Percentiles rank a stretch among this genome's conserved stretches.
phyloP scores from a whole-genome alignment of 192 early-diverging fungal species.

The Umbelopsis sp. region DNA sequence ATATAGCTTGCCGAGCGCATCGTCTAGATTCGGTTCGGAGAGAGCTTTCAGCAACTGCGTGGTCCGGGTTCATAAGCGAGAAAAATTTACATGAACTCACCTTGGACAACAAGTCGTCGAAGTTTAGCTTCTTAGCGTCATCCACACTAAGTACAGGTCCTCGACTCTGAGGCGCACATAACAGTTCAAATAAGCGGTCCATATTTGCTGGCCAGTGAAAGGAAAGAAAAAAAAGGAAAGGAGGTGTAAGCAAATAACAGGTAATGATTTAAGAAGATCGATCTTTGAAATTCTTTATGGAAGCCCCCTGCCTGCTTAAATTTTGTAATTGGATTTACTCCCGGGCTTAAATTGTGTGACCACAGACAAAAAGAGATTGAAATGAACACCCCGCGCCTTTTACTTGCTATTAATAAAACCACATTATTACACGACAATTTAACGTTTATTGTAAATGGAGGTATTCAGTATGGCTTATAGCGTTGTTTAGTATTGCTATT shows the following conservation, averaged over 20 bases:
- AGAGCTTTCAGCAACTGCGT: too few species aligned
- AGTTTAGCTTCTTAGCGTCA: conserved; percentile 7
- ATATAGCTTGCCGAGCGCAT: conserved; percentile 9
- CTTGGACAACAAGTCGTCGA: neutral
- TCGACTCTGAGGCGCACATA: neutral
- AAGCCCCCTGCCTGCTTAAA: too few species aligned
- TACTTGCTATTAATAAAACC: too few species aligned
- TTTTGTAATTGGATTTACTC: too few species aligned
- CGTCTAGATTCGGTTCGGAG: neutral
- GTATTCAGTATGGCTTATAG: neutral
- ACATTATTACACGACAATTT: too few species aligned
- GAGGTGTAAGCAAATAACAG: neutral
- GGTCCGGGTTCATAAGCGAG: neutral
- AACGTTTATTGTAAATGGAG: neutral
- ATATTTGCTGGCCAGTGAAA: neutral
- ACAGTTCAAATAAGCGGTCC: neutral
- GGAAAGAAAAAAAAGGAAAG: neutral
- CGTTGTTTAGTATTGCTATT: neutral
- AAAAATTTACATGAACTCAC: neutral
- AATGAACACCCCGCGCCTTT: neutral
- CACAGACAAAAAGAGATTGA: too few species aligned
- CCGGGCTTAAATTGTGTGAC: too few species aligned
- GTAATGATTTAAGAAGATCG: neutral
- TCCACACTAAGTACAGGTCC: neutral
- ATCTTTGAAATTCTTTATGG: too few species aligned